Conservation (phyloP, 2,329 filamentous ascomycete species). For the Colletotrichum tabaci region DNA sequence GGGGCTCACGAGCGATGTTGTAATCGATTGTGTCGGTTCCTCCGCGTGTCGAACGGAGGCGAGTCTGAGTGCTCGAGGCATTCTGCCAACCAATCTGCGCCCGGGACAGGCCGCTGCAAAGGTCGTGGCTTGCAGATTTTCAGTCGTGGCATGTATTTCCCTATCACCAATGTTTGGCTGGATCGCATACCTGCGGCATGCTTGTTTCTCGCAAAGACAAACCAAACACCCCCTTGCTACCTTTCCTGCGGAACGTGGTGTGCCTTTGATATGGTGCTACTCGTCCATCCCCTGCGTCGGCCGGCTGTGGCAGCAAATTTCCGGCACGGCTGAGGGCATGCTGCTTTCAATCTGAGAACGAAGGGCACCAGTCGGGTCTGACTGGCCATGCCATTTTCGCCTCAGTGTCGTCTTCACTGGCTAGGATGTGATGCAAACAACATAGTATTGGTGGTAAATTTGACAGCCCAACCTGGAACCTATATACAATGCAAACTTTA, state of each 20-base stretch:
- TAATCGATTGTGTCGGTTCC: not conserved
- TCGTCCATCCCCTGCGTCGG: constrained; percentile 1
- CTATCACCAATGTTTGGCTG: constrained; percentile 13
- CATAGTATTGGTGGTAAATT: not conserved
- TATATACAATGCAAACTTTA: too few relatives aligned
- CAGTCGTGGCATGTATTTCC: constrained; percentile 10
- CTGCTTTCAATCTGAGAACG: not conserved
- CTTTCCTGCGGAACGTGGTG: constrained; percentile 13
- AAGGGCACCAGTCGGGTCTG: not conserved
- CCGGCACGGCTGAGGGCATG: not conserved
- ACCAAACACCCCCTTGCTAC: constrained; percentile 9
- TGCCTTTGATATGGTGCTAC: not conserved
- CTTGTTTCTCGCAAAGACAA: constrained; percentile 20
- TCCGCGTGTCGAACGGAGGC: not conserved
- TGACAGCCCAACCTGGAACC: too few relatives aligned
- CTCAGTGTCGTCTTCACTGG: not conserved
- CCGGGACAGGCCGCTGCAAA: not conserved
- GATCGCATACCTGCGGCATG: constrained; percentile 12
- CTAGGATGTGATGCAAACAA: not conserved
- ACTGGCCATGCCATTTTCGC: not conserved
- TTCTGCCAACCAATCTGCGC: not conserved
- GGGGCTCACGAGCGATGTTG: not conserved
- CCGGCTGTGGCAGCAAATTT: not conserved
- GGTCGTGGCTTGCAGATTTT: not conserved
- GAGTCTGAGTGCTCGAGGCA: not conserved